A percentile compares a stretch with the other conserved stretches of the same genome.
Evolutionary conservation across 1,139 yeast genomes (phyloP).

Genomic region (Blastobotrys raffinosifermentans): DNA sequence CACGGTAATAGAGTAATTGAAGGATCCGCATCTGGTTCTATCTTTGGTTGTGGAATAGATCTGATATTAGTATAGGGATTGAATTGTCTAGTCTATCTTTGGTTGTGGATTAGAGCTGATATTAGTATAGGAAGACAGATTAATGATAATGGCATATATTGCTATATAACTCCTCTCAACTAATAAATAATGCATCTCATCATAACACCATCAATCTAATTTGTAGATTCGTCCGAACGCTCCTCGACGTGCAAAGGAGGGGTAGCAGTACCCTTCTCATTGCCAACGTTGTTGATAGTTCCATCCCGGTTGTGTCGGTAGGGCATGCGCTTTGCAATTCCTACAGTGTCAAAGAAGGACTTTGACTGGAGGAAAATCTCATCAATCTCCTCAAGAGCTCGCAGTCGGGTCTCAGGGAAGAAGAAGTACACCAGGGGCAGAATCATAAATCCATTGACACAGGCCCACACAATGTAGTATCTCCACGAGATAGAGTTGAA

Average conservation of each 20-base stretch:
- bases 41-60: too few relatives aligned
- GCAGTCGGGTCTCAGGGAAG: constrained; percentile 38
- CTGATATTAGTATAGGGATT: too few relatives aligned
- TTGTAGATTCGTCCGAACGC: constrained; percentile 1
- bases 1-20: too few relatives aligned
- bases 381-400: constrained; percentile 43
- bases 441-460: constrained; percentile 23
- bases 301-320: constrained; percentile 8
- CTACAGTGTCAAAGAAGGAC: constrained; percentile 15
- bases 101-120: too few relatives aligned
- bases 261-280: constrained; percentile 4
- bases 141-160: too few relatives aligned
- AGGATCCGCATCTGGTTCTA: too few relatives aligned
- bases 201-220: constrained; percentile 1
- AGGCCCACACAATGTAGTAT: constrained; percentile 36
- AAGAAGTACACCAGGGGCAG: constrained; percentile 38
- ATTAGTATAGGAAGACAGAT: too few relatives aligned
- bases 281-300: constrained; percentile 3
- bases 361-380: constrained; percentile 31
- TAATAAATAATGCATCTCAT: constrained; percentile 3
- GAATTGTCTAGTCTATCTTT: too few relatives aligned
- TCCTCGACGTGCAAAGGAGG: constrained; percentile 5
- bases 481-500: constrained; percentile 34
- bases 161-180: too few relatives aligned
- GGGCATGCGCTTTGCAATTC: constrained; percentile 13